Evolutionary conservation across 345 rosid genomes (phyloP).

Genomic region (Sonneratia caseolaris): DNA sequence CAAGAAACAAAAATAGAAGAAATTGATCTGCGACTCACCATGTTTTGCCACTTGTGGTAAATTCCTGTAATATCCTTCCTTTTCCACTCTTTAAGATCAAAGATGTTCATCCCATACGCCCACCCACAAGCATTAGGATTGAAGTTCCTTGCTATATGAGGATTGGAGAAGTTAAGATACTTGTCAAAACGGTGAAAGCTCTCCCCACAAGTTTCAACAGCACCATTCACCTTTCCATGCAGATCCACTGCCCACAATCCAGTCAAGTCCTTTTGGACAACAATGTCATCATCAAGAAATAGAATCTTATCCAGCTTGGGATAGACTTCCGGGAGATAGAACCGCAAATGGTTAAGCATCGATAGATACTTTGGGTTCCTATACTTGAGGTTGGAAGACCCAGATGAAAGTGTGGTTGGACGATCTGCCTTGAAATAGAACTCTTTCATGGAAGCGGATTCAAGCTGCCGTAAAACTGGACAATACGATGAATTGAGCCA

Average conservation of each 20-base stretch:
- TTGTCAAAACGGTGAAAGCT: conserved; percentile 98
- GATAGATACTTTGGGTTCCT: conserved; percentile 96
- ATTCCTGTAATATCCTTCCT: conserved; percentile 91
- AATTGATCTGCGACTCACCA: conserved; percentile 37
- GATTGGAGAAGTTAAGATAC: conserved; percentile 90
- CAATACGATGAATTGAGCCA: conserved; percentile 98
- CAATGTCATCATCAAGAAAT: conserved; percentile 93
- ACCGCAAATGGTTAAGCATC: conserved; percentile 90
- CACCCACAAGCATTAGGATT: conserved; percentile 98
- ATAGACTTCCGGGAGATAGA: conserved; percentile 91
- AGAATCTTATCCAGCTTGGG: conserved; percentile 88
- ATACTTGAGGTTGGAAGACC: conserved; percentile 87
- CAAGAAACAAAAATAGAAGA: neutral
- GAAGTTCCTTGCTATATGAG: conserved; percentile 77
- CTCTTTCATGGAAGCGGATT: conserved; percentile 89
- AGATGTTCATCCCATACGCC: conserved; percentile 99
- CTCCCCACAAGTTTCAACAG: conserved; percentile 97
- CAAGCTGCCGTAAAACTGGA: conserved; percentile 93
- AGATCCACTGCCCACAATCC: conserved; percentile 78
- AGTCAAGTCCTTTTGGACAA: conserved; percentile 94
- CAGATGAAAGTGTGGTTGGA: conserved; percentile 65
- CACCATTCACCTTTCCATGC: conserved; percentile 89
- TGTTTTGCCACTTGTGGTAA: conserved; percentile 97
- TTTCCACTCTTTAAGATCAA: conserved; percentile 90
- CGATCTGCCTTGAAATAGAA: conserved; percentile 96